Base-by-base conservation (phyloP, 768 basidiomycete species). In the Mycena crocata region DNA sequence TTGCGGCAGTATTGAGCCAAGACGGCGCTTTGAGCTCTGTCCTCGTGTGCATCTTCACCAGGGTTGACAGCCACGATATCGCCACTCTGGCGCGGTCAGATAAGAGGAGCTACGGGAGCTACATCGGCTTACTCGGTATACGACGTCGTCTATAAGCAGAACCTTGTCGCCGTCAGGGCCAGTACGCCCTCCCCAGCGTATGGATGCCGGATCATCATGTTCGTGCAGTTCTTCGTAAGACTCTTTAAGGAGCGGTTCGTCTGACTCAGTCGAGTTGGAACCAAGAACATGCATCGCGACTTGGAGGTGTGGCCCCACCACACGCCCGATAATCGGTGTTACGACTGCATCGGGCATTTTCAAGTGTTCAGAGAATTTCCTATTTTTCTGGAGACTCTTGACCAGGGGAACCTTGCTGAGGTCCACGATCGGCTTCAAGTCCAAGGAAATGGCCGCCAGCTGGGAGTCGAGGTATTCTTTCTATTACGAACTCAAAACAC, bases 51-150 rank as follows among this genome's bases (percentile, higher is more conserved):
- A 10, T 68, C 67, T 7, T 54, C 42, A 5, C 62, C 62, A 4
- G 44, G 56, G 4, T 54, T 54, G 19, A 68, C 67, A 9, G 62
- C 35, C 23, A 64, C 67, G 2, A 64, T 44, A 24, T 68, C 67
- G 8, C 62, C 67, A n/a, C 13, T 28, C 62, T 60, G 8, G 10
- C 13, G 32, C n/a, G 19, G 24, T 55, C 19, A 50, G 59, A 24
- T 14, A 28, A 10, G 30, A 8, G 52, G 5, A 34, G 26, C 4
- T 26, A 13, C n/a, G 15, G 17, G 40, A 48, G 34, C 21, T 37
- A 12, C 1, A 39, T 15, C 21, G 2, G 28, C 8, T 44, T 42
- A 66, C 65, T 39, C 37, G 2, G 19, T 67, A 67, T 15, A 21
- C n/a, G 21, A 57, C 26, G 1, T 57, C 67, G 24, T 68, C 67